These are phyloP conservation scores for Russula lepida DNA, from an alignment of 768 basidiomycete species.

Conservation along the genomic window DNA sequence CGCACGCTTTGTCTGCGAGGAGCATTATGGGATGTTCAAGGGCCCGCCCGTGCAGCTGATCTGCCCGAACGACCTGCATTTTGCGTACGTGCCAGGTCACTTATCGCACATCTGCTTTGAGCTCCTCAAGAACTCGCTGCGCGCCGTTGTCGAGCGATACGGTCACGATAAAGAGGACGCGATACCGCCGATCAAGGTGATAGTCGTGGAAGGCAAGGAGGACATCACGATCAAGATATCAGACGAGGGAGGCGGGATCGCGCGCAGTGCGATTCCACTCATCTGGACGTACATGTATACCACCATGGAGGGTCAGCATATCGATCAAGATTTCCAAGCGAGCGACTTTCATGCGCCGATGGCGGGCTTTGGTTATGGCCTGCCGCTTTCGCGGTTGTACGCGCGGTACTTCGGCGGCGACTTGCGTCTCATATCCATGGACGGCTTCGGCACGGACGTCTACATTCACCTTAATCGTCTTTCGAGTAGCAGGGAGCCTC, in stretches of 20 bases:
- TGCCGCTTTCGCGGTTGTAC: constrained; percentile 90
- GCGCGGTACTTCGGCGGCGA: constrained; percentile 95
- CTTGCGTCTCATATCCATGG: constrained; percentile 91
- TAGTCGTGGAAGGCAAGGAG: constrained; percentile 95
- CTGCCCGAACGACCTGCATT: constrained; percentile 77
- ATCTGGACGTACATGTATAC: constrained; percentile 99
- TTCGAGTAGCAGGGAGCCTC: constrained; percentile 72
- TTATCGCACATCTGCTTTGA: constrained; percentile 96
- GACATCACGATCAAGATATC: constrained; percentile 99
- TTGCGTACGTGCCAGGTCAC: constrained; percentile 95
- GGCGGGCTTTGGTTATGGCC: constrained; percentile 93
- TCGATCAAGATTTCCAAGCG: constrained; percentile 71
- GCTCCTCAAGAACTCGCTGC: constrained; percentile 92
- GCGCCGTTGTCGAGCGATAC: constrained; percentile 90
- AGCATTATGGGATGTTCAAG: constrained; percentile 90
- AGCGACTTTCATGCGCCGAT: constrained; percentile 95
- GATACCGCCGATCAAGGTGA: constrained; percentile 89
- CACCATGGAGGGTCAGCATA: constrained; percentile 62
- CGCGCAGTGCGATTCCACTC: constrained; percentile 78
- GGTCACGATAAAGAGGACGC: constrained; percentile 70
- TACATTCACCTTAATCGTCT: constrained; percentile 87
- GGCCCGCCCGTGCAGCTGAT: constrained; percentile 95
- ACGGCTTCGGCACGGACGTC: constrained; percentile 93
- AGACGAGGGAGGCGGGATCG: constrained; percentile 95
- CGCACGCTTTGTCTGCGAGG: constrained; percentile 89